phyloP scores from a whole-genome alignment of 2,329 filamentous ascomycete species.

The Fusarium sp. region DNA sequence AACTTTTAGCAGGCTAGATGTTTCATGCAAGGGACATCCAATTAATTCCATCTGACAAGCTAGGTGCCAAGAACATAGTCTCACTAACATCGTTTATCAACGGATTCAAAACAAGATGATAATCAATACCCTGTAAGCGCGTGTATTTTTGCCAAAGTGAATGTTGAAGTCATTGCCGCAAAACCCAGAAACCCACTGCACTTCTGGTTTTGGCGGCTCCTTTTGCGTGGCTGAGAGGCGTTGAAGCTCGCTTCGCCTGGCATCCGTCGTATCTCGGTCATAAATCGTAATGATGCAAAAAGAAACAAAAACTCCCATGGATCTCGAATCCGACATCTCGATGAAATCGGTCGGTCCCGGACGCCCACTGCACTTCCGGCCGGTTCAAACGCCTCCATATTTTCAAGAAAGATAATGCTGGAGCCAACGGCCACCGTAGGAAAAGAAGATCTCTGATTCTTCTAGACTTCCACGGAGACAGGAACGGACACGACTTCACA shows the following conservation, averaged over 20 bases:
- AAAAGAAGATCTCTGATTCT: neutral
- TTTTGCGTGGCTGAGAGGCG: slow-evolving; percentile 1
- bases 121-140: neutral
- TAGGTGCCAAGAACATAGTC: neutral
- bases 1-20: neutral
- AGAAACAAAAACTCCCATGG: neutral
- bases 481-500: slow-evolving; percentile 39
- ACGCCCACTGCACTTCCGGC: slow-evolving; percentile 44
- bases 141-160: neutral
- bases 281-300: slow-evolving; percentile 20
- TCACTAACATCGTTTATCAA: neutral
- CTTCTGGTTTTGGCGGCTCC: slow-evolving; percentile 23
- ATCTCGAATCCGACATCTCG: neutral
- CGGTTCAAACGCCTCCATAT: neutral
- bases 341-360: slow-evolving; percentile 3
- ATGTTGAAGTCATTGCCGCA: slow-evolving; percentile 12
- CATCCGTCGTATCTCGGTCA: slow-evolving; percentile 4
- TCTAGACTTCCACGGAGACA: slow-evolving; percentile 41
- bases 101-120: neutral
- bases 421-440: neutral
- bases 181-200: slow-evolving; percentile 44
- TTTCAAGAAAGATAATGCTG: neutral
- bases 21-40: neutral
- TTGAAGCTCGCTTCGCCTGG: slow-evolving; percentile 37
- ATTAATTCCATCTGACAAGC: neutral